Conservation (phyloP, 352 stramenopile genomes). For the Salisapilia sapeloensis region DNA sequence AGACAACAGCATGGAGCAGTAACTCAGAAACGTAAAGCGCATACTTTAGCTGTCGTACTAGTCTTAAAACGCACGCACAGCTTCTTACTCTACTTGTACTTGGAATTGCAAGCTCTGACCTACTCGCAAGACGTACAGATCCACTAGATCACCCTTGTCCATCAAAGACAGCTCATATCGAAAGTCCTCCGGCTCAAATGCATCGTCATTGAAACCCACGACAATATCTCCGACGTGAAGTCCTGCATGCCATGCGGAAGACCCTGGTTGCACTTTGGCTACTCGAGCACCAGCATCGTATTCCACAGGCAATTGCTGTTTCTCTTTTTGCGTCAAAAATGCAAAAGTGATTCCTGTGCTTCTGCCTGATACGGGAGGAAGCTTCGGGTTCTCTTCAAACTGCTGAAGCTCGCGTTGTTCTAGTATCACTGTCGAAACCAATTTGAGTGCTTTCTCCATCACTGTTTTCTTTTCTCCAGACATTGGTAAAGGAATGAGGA, state of each 20-base stretch:
- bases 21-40: no score
- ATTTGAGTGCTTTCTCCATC: slow-evolving; percentile 19
- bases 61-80: no score
- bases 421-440: slow-evolving; percentile 17
- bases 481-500: slow-evolving; percentile 23
- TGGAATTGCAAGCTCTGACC: no score
- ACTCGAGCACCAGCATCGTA: slow-evolving; percentile 24
- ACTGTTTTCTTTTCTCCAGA: slow-evolving; percentile 4
- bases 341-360: slow-evolving; percentile 15
- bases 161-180: slow-evolving; percentile 37
- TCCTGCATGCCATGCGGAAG: slow-evolving; percentile 22
- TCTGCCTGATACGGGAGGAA: slow-evolving; percentile 30
- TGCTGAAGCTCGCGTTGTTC: slow-evolving; percentile 17
- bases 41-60: no score
- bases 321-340: not conserved
- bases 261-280: slow-evolving; percentile 30
- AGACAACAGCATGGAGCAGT: no score
- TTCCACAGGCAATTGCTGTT: slow-evolving; percentile 8
- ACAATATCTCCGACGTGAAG: slow-evolving; percentile 31
- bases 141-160: slow-evolving; percentile 24
- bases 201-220: slow-evolving; percentile 25
- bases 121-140: slow-evolving; percentile 18
- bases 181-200: slow-evolving; percentile 22
- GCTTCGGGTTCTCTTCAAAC: slow-evolving; percentile 16
- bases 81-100: no score